Evolutionary conservation across 345 rosid species (phyloP).

Genomic region (Ceriops tagal): DNA sequence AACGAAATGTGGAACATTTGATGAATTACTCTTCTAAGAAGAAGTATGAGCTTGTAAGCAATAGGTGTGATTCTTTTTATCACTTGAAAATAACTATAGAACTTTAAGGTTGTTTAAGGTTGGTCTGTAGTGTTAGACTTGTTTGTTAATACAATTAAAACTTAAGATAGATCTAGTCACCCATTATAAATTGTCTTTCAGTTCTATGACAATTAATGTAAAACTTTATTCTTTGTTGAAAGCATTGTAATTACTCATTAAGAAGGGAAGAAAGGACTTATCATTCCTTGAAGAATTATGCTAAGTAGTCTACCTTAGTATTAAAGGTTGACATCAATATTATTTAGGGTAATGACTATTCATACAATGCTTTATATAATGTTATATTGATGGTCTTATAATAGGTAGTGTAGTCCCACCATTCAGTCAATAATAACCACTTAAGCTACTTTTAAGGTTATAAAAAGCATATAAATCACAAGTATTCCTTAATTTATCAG

Average conservation of each 20-base stretch:
- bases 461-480: not conserved
- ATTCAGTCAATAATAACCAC: too few species aligned
- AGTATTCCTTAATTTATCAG: too few species aligned
- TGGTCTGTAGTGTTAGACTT: not conserved
- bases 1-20: not conserved
- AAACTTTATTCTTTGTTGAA: not conserved
- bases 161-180: not conserved
- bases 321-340: too few species aligned
- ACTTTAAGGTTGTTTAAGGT: not conserved
- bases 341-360: too few species aligned
- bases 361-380: not conserved
- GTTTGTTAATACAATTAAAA: not conserved
- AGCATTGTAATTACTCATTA: not conserved
- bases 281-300: not conserved
- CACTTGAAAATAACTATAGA: not conserved
- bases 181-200: not conserved
- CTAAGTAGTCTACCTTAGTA: too few species aligned
- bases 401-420: not conserved
- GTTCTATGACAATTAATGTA: too few species aligned
- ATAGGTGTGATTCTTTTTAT: not conserved
- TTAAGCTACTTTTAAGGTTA: not conserved
- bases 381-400: not conserved
- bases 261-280: not conserved
- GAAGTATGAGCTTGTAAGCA: not conserved
- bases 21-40: not conserved